A percentile compares a stretch with the other conserved stretches of the same genome.
phyloP scores from a whole-genome alignment of 78 protist genomes.

The Speleostelium caveatum region DNA sequence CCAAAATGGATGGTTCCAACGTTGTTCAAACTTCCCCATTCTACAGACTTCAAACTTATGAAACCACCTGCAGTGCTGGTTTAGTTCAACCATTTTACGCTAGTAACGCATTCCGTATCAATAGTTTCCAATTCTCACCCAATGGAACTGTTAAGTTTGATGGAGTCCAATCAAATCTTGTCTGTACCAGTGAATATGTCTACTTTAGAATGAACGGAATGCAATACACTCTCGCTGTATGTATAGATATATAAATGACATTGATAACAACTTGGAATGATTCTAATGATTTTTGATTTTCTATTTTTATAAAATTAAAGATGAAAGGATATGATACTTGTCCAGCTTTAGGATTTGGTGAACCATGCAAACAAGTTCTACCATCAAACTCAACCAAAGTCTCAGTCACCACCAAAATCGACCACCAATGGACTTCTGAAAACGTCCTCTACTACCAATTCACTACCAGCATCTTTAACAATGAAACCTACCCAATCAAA shows the following conservation, averaged over 20 bases:
- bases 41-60: neutral
- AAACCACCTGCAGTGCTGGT: neutral
- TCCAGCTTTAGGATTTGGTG: constrained; percentile 6
- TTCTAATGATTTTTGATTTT: too few relatives aligned
- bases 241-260: too few relatives aligned
- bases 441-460: constrained; percentile 5
- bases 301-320: too few relatives aligned
- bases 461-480: neutral
- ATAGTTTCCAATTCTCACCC: too few relatives aligned
- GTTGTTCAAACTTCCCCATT: neutral
- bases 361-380: neutral
- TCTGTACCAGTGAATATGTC: too few relatives aligned
- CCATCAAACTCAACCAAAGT: neutral
- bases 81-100: neutral
- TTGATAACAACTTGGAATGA: too few relatives aligned
- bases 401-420: neutral
- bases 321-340: constrained; percentile 9
- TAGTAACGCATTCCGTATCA: neutral
- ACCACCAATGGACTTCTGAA: constrained; percentile 3
- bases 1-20: neutral
- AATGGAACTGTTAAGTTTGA: too few relatives aligned
- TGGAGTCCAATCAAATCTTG: too few relatives aligned
- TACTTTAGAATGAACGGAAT: too few relatives aligned
- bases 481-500: constrained; percentile 2
- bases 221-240: too few relatives aligned